Conservation (phyloP, 2,329 filamentous ascomycete species). For the Knufia petricola region DNA sequence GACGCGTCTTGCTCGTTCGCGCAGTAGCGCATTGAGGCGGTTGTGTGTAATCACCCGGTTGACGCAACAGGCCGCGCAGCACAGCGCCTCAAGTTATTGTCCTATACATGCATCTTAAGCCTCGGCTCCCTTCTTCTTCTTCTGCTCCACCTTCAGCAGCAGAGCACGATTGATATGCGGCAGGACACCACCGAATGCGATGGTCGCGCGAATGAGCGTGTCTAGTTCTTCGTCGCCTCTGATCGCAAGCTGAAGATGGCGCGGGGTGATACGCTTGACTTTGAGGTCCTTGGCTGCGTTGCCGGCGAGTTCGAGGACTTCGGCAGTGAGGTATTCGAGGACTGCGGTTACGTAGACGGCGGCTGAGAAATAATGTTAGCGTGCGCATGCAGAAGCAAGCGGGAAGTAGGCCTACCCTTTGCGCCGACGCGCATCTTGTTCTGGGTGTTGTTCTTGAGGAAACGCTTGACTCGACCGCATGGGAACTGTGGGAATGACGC, state of each 20-base stretch:
- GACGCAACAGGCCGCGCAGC: no score
- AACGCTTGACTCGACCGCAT: slow-evolving; percentile 99
- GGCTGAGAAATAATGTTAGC: slow-evolving; percentile 39
- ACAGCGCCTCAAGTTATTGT: no score
- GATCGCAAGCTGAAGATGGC: slow-evolving; percentile 94
- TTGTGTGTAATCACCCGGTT: no score
- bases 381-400: slow-evolving; percentile 11
- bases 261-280: slow-evolving; percentile 98
- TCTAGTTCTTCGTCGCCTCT: slow-evolving; percentile 97
- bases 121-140: slow-evolving; percentile 69
- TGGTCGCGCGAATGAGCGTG: slow-evolving; percentile 92
- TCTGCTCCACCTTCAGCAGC: slow-evolving; percentile 90
- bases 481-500: slow-evolving; percentile 64
- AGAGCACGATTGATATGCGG: slow-evolving; percentile 98
- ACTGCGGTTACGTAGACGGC: slow-evolving; percentile 97
- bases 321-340: slow-evolving; percentile 93
- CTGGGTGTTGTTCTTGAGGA: slow-evolving; percentile 97
- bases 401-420: slow-evolving; percentile 48
- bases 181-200: slow-evolving; percentile 95
- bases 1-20: background rate
- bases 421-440: slow-evolving; percentile 99
- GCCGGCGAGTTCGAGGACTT: slow-evolving; percentile 94
- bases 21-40: background rate
- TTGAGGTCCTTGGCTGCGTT: slow-evolving; percentile 99
- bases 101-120: slow-evolving; percentile 20